Evolutionary conservation across 2,329 filamentous ascomycete genomes (phyloP).

Genomic region (Ambrosiella beaveri): DNA sequence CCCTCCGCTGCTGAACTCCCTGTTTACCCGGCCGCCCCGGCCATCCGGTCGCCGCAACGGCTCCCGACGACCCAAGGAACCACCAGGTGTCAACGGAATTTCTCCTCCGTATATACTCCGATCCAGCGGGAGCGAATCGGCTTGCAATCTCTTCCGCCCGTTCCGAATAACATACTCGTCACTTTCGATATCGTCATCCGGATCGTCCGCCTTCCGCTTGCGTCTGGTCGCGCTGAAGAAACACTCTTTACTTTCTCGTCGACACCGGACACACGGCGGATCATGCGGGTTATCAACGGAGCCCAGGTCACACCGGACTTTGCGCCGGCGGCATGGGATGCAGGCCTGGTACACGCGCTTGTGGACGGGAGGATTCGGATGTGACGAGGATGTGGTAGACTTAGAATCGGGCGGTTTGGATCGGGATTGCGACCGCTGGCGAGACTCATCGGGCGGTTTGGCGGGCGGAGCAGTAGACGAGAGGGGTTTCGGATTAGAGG

Average conservation of each 20-base stretch:
- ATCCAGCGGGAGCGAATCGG: slow-evolving; percentile 21
- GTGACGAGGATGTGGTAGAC: background rate
- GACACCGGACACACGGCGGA: slow-evolving; percentile 83
- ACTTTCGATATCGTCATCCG: slow-evolving; percentile 28
- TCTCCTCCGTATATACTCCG: slow-evolving; percentile 29
- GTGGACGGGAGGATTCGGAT: slow-evolving; percentile 24
- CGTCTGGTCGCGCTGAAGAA: slow-evolving; percentile 89
- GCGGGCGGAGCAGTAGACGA: background rate
- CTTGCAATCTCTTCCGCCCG: slow-evolving; percentile 48
- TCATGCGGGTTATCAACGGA: slow-evolving; percentile 88
- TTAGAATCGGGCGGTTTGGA: background rate
- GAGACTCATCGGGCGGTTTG: background rate
- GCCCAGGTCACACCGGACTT: slow-evolving; percentile 45
- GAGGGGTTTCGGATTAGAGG: background rate
- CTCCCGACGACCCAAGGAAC: slow-evolving; percentile 45
- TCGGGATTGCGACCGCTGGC: background rate
- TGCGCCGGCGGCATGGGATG: slow-evolving; percentile 43
- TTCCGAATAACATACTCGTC: slow-evolving; percentile 58
- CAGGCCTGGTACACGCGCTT: slow-evolving; percentile 48
- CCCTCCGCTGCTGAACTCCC: slow-evolving; percentile 17
- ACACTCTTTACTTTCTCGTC: slow-evolving; percentile 89
- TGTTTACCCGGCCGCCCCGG: slow-evolving; percentile 19
- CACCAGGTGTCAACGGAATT: slow-evolving; percentile 47
- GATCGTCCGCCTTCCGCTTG: slow-evolving; percentile 65
- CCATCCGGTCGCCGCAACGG: slow-evolving; percentile 45